A percentile compares a stretch with the other conserved stretches of the same genome.
Conservation (phyloP, 2,329 filamentous ascomycete species). For the Verticillium alfalfae region DNA sequence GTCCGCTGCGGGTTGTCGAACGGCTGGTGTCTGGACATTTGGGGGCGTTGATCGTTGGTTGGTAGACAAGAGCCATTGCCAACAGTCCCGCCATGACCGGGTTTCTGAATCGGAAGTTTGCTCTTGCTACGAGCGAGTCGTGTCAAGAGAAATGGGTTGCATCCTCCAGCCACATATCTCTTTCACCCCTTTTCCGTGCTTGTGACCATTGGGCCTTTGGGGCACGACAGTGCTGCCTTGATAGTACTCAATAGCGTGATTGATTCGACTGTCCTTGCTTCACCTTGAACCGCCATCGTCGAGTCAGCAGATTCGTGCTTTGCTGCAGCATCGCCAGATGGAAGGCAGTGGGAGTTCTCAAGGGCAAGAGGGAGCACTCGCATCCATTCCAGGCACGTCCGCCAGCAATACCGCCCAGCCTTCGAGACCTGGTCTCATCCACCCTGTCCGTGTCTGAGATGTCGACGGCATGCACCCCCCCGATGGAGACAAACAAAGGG, state of each 20-base stretch:
- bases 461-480: background rate
- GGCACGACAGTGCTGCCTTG: no score
- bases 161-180: no score
- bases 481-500: background rate
- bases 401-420: background rate
- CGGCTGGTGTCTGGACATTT: background rate
- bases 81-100: no score
- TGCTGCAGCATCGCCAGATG: background rate
- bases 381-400: background rate
- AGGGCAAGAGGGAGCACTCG: background rate
- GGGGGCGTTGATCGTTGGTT: no score
- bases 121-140: no score
- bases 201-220: no score
- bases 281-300: background rate
- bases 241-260: no score
- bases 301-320: background rate
- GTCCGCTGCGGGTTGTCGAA: background rate
- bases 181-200: no score
- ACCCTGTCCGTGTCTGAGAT: background rate
- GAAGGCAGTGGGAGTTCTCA: background rate
- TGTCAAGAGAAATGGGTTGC: no score
- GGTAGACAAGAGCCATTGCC: no score
- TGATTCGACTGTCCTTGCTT: no score
- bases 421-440: background rate
- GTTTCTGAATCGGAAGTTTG: no score